Evolutionary conservation across 192 early-diverging fungal genomes (phyloP), one percentile per base, ranked within the genome.

Genomic region (Gigaspora rosea): DNA sequence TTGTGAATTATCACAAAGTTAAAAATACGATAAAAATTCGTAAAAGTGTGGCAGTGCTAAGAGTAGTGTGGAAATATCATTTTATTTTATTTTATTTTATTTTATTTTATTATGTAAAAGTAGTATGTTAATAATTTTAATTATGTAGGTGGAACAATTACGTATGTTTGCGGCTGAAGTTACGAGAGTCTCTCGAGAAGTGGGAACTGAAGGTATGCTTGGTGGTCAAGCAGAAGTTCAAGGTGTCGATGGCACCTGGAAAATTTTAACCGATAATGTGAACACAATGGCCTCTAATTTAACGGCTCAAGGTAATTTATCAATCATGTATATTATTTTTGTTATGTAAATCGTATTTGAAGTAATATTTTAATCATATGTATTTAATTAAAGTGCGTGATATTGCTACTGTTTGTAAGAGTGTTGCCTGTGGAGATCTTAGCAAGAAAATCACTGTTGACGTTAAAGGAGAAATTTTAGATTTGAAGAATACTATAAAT

Each of bases 271-370:
- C 0, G 89, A 88, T 63, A 90, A 88, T 47, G 89, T 92, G 51
- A 92, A 92, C 73, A 83, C 82, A 5, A 92, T 92, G 91, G 89
- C 89, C 3, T 79, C 75, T 8, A 92, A 90, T 76, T 74, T 92
- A 36, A 91, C 89, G 0, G 81, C 82, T 27, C 91, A 91, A 67
- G 90, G 41, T 41, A 41, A 41, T 41, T 41, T 89, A 22, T 18
- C 4, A 11, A 56, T 56, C 15, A 56, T 11, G 18, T 56, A 13
- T 56, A 18, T 56, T 56, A 18, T 15, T 15, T 56, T 56, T 18
- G 18, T 56, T 18, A 13, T 18, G 4, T 56, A 18, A 56, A 56
- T 18, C 18, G 18, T 13, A 15, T 13, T 18, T 56, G 12, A 5
- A 11, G 18, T 56, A 56, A 56, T 56, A 18, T 18, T 56, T n/a